phyloP scores from a whole-genome alignment of 805 yeast genomes.

The Grigorovia humatica region DNA sequence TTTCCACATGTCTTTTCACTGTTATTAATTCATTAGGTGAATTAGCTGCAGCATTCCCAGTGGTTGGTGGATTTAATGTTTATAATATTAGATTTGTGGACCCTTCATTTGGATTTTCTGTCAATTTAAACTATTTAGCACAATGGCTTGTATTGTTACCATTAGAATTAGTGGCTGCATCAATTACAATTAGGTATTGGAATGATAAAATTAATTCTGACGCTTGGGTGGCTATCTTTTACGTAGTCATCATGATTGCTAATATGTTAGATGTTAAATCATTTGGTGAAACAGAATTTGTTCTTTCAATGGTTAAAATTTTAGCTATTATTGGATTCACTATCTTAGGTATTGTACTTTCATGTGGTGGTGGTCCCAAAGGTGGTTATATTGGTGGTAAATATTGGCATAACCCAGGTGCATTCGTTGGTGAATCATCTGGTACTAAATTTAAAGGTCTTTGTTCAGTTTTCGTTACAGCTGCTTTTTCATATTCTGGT shows the following conservation, averaged over 20 bases:
- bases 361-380: constrained; percentile 37
- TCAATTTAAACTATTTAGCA: constrained; percentile 43
- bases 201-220: constrained; percentile 38
- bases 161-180: constrained; percentile 49
- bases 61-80: constrained; percentile 43
- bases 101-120: constrained; percentile 46
- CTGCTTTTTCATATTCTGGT: constrained; percentile 62
- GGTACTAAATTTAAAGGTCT: constrained; percentile 40
- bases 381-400: constrained; percentile 36
- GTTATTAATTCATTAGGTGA: constrained; percentile 48
- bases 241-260: constrained; percentile 36
- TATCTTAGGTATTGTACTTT: constrained; percentile 41
- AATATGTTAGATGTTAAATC: constrained; percentile 45
- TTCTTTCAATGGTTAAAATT: constrained; percentile 40
- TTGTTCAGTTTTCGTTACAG: constrained; percentile 44
- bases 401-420: constrained; percentile 48
- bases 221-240: constrained; percentile 51
- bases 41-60: constrained; percentile 42
- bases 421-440: constrained; percentile 39
- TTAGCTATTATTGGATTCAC: constrained; percentile 43
- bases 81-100: constrained; percentile 43
- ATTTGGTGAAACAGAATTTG: constrained; percentile 49
- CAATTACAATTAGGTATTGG: constrained; percentile 52
- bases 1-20: constrained; percentile 49
- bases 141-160: constrained; percentile 51